Evolutionary conservation across 2,329 filamentous ascomycete species (phyloP).

Genomic region (Elsinoe arachidis): DNA sequence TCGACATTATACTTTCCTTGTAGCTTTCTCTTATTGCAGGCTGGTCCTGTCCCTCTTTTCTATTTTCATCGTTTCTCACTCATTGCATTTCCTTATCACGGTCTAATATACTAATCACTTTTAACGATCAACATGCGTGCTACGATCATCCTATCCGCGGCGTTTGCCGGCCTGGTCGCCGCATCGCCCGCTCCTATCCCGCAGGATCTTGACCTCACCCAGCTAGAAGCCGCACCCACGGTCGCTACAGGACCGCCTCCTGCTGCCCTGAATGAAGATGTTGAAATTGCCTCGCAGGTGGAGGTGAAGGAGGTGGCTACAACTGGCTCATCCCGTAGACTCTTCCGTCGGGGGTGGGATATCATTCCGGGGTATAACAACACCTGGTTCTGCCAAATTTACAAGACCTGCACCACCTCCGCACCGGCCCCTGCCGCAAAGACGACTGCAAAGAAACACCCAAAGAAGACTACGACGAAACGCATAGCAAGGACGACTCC

Average conservation of each 20-base stretch:
- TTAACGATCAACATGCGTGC: slow-evolving; percentile 13
- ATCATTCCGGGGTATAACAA: background rate
- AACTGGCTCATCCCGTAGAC: slow-evolving; percentile 13
- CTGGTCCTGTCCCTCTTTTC: background rate
- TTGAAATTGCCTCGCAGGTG: slow-evolving; percentile 17
- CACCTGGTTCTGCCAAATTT: slow-evolving; percentile 14
- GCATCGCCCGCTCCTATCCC: slow-evolving; percentile 16
- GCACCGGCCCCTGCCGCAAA: slow-evolving; percentile 5
- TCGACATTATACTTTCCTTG: background rate
- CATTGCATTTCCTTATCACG: background rate
- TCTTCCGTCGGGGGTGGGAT: slow-evolving; percentile 15
- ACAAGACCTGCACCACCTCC: background rate
- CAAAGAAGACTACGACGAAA: background rate
- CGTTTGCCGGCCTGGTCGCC: slow-evolving; percentile 18
- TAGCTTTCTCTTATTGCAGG: background rate
- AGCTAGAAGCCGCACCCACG: slow-evolving; percentile 18
- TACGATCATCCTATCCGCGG: slow-evolving; percentile 16
- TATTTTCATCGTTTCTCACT: background rate
- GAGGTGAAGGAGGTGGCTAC: slow-evolving; percentile 17
- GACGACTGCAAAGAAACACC: slow-evolving; percentile 9
- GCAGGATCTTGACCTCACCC: slow-evolving; percentile 21
- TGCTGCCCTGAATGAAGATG: slow-evolving; percentile 16
- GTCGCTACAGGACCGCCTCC: slow-evolving; percentile 18
- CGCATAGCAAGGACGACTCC: background rate
- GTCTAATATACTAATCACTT: slow-evolving; percentile 1